A percentile compares a stretch with the other conserved stretches of the same genome.
Conservation (phyloP, 441 rosid genomes). For the Macaranga tanarius region DNA sequence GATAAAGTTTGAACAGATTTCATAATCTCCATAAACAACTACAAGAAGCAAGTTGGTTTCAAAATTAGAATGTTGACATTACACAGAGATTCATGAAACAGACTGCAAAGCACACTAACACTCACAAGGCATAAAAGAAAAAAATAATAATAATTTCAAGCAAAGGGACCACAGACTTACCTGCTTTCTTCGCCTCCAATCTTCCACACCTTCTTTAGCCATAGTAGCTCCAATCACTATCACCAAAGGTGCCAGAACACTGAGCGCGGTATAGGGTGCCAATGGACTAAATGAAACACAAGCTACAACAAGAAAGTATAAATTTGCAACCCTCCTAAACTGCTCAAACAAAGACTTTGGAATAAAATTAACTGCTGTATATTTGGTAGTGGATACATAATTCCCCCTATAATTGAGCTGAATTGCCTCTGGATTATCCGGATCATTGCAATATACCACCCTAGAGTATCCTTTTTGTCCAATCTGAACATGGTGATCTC, state of each 20-base stretch:
- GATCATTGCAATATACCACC: conserved; percentile 83
- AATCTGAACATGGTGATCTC: conserved; percentile 50
- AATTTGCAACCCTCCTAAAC: conserved; percentile 93
- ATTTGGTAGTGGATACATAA: conserved; percentile 89
- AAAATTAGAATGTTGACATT: not conserved
- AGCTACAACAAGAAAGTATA: conserved; percentile 77
- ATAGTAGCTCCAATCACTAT: conserved; percentile 84
- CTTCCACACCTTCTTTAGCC: conserved; percentile 90
- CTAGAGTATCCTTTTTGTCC: conserved; percentile 76
- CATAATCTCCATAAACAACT: not conserved
- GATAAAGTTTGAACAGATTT: not conserved
- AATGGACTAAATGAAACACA: conserved; percentile 72
- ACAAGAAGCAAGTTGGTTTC: not conserved
- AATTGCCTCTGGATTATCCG: conserved; percentile 61
- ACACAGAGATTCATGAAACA: not conserved
- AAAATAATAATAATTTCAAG: not conserved
- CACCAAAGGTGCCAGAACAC: conserved; percentile 75
- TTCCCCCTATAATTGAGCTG: conserved; percentile 60
- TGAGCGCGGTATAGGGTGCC: conserved; percentile 75
- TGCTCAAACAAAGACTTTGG: conserved; percentile 99
- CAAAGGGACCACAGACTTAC: conserved; percentile 29
- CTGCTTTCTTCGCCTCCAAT: conserved; percentile 81
- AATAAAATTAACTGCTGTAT: conserved; percentile 69
- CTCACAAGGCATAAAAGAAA: not conserved
- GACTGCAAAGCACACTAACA: not conserved